A percentile compares a stretch with the other conserved stretches of the same genome.
Evolutionary conservation across 345 rosid genomes (phyloP).

Genomic region (Pistacia integerrima): DNA sequence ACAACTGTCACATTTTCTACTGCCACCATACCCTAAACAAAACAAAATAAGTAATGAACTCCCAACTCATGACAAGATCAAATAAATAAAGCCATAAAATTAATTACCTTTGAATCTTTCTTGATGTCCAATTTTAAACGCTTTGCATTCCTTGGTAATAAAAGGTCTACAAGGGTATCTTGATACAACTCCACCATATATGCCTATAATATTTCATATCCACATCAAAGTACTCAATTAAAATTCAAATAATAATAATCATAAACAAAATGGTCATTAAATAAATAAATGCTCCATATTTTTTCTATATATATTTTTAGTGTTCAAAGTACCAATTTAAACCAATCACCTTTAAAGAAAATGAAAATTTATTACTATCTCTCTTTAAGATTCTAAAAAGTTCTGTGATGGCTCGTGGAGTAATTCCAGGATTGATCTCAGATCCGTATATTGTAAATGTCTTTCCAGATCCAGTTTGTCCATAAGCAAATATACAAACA

Average conservation of each 20-base stretch:
- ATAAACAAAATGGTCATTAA: neutral
- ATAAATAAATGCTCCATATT: neutral
- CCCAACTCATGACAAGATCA: neutral
- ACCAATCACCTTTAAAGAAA: conserved; percentile 73
- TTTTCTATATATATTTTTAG: neutral
- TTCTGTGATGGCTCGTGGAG: conserved; percentile 87
- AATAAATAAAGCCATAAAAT: neutral
- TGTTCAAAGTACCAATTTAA: neutral
- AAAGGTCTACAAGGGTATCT: conserved; percentile 87
- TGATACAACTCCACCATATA: conserved; percentile 97
- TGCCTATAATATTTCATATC: conserved; percentile 50
- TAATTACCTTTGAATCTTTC: conserved; percentile 82
- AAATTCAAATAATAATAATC: neutral
- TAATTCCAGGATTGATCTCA: conserved; percentile 75
- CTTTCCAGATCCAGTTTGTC: conserved; percentile 99
- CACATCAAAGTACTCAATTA: conserved; percentile 11
- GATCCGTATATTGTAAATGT: conserved; percentile 95
- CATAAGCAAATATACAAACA: conserved; percentile 96
- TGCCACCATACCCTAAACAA: conserved; percentile 80
- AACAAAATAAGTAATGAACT: neutral
- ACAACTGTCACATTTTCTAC: conserved; percentile 84
- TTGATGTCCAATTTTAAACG: conserved; percentile 86
- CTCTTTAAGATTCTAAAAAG: conserved; percentile 77
- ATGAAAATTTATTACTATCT: conserved; percentile 77
- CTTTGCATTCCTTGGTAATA: conserved; percentile 68